Base-by-base conservation (phyloP, 2,329 filamentous ascomycete species). In the Eutypella sp. region DNA sequence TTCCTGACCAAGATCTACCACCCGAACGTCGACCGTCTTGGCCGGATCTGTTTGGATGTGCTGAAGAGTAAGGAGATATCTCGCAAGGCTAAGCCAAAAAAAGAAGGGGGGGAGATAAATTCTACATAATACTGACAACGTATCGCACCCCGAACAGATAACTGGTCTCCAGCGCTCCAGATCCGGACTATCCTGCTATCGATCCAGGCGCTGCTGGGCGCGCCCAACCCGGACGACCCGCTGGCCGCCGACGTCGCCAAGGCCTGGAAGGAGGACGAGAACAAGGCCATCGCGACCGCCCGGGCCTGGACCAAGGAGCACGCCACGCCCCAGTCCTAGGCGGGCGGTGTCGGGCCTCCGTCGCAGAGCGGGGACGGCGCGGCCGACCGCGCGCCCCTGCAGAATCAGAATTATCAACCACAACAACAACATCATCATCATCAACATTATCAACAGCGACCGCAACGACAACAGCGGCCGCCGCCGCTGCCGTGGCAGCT, bases 1-100 rank as follows among this genome's bases (percentile, higher is more conserved):
- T 99, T 99, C 71, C 77, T 99, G 42, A 99, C 95, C 59, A 96
- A 96, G 73, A 97, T 99, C 68, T 99, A 97, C 71, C 95, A 99
- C 67, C 93, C 93, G 43, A 99, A 99, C 67, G 96, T 99, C 58
- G 93, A 99, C 67, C 95, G 95, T 70, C 82, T 99, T 2, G 93
- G 93, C 49, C 87, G 93, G 49, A 99, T 99, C 70, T 99, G 95
- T 65, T 74, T 99, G 41, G 93, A 99, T 65, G 93, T 99, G 27
- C 73, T 99, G 47, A 99, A 99, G 76, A 96, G 93, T 95, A 74
- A 57, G 80, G 23, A n/a, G n/a, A n/a, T n/a, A n/a, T n/a, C n/a
- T n/a, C n/a, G n/a, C n/a, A n/a, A n/a, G n/a, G n/a, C n/a, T n/a
- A n/a, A n/a, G n/a, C n/a, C n/a, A n/a, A n/a, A n/a, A n/a, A n/a